Conservation (phyloP, 2,329 filamentous ascomycete species). For the Zymoseptoria ardabiliae region DNA sequence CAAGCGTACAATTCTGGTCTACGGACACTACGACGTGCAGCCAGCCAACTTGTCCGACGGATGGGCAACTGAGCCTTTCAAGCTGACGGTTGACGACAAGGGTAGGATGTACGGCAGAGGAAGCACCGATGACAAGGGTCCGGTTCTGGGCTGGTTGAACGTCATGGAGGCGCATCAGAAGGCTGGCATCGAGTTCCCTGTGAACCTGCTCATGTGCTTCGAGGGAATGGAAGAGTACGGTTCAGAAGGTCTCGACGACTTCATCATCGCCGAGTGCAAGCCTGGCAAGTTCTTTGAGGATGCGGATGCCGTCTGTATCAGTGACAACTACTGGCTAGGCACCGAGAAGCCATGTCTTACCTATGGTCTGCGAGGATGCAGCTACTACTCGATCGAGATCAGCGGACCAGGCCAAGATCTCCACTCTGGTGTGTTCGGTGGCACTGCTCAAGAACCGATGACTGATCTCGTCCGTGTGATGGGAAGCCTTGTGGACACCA, state of each 20-base stretch:
- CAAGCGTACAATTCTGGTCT: slow-evolving; percentile 93
- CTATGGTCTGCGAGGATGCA: slow-evolving; percentile 93
- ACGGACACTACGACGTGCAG: slow-evolving; percentile 98
- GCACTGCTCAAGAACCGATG: slow-evolving; percentile 96
- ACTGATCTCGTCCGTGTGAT: slow-evolving; percentile 83
- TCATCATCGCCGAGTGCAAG: slow-evolving; percentile 85
- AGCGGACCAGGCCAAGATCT: slow-evolving; percentile 88
- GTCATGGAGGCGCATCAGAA: slow-evolving; percentile 97
- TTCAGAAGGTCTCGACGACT: slow-evolving; percentile 89
- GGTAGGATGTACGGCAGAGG: slow-evolving; percentile 94
- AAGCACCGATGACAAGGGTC: slow-evolving; percentile 95
- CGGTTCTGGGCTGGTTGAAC: slow-evolving; percentile 94
- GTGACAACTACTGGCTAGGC: slow-evolving; percentile 99
- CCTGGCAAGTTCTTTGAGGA: slow-evolving; percentile 77
- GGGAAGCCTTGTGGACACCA: slow-evolving; percentile 73
- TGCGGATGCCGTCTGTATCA: slow-evolving; percentile 93
- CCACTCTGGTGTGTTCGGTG: slow-evolving; percentile 94
- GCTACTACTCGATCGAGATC: slow-evolving; percentile 91
- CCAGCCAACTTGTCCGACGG: slow-evolving; percentile 88
- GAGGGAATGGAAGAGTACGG: slow-evolving; percentile 99
- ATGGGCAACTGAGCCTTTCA: slow-evolving; percentile 92
- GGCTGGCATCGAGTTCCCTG: slow-evolving; percentile 86
- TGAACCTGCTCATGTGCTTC: slow-evolving; percentile 98
- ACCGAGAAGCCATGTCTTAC: slow-evolving; percentile 98
- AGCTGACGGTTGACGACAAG: slow-evolving; percentile 78